A percentile compares a stretch with the other conserved stretches of the same genome.
These are phyloP conservation scores for Saccharomycopsis crataegensis DNA, from an alignment of 1,139 yeast genomes.

Conservation along the genomic window DNA sequence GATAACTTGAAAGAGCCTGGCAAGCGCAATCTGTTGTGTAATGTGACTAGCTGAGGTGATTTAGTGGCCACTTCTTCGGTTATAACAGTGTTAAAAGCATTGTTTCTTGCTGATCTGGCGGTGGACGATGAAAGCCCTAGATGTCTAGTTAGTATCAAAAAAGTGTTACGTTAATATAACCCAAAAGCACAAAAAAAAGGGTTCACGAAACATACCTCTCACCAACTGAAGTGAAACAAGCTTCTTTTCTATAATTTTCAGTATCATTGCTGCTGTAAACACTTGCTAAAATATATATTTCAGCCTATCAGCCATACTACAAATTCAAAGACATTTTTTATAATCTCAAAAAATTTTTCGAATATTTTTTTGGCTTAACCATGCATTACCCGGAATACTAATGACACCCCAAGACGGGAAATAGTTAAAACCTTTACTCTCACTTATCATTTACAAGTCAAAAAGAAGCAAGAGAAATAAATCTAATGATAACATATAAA, in stretches of 20 bases:
- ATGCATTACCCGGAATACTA: no score
- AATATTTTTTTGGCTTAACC: no score
- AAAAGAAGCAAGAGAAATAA: no score
- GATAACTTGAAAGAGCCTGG: conserved; percentile 51
- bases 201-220: not conserved
- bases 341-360: no score
- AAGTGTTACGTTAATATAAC: not conserved
- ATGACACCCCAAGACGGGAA: no score
- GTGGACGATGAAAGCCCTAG: not conserved
- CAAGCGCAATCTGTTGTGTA: conserved; percentile 67
- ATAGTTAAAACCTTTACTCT: no score
- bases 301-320: no score
- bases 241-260: not conserved
- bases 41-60: conserved; percentile 68
- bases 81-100: conserved; percentile 22
- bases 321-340: no score
- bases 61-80: conserved; percentile 41
- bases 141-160: not conserved
- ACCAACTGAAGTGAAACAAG: not conserved
- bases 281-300: no score
- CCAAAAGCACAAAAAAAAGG: not conserved
- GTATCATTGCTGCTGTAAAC: not conserved
- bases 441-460: no score
- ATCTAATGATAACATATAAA: no score
- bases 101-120: not conserved